A percentile compares a stretch with the other conserved stretches of the same genome.
Evolutionary conservation across 148 eudicot species (phyloP).

Genomic region (Drosera capensis): DNA sequence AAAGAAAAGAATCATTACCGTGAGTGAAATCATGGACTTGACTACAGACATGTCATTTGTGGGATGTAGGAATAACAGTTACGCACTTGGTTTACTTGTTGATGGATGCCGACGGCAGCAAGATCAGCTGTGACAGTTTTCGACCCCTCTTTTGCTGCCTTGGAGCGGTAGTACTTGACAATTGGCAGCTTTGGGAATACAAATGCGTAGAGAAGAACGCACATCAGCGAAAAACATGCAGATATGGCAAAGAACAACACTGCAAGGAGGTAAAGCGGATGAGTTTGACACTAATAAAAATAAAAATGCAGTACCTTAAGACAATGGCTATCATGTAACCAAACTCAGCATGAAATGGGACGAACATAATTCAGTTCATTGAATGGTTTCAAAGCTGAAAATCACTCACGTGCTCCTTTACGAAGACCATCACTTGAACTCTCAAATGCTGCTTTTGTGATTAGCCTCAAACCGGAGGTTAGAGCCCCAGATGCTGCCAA

Average conservation of each 20-base stretch:
- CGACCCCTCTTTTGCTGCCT: conserved; percentile 39
- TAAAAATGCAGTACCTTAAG: too few species aligned
- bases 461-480: conserved; percentile 37
- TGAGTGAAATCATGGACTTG: too few species aligned
- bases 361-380: too few species aligned
- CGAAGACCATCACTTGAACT: conserved; percentile 32
- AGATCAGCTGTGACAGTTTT: conserved; percentile 46
- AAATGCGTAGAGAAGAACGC: conserved; percentile 26
- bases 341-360: not conserved
- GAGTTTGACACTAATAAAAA: too few species aligned
- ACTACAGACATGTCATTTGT: too few species aligned
- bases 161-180: conserved; percentile 33
- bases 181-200: conserved; percentile 37
- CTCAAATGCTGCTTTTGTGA: conserved; percentile 41
- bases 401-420: conserved; percentile 35
- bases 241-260: conserved; percentile 35
- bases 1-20: not conserved
- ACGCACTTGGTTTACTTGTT: conserved; percentile 1
- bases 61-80: too few species aligned
- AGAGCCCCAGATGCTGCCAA: conserved; percentile 45
- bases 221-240: conserved; percentile 20
- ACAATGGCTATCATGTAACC: too few species aligned
- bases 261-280: too few species aligned
- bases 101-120: conserved; percentile 26
- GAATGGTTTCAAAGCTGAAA: too few species aligned